These are phyloP conservation scores for Blastobotrys illinoisensis DNA, from an alignment of 1,139 yeast genomes.

Conservation along the genomic window DNA sequence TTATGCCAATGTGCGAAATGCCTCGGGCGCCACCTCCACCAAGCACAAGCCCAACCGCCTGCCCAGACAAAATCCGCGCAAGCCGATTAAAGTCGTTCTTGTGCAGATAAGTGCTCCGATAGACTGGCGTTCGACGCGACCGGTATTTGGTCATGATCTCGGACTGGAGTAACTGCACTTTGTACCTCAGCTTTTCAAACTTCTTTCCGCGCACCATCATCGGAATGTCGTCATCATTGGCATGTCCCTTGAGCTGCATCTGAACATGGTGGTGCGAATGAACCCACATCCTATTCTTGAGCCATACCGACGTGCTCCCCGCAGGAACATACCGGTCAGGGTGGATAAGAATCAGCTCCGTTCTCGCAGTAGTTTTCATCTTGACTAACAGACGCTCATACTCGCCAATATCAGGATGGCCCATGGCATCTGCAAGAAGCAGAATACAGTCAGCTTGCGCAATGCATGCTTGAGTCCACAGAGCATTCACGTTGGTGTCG, in stretches of 20 bases:
- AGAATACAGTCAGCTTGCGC: conserved; percentile 89
- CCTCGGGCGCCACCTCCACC: conserved; percentile 99
- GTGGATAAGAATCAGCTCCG: conserved; percentile 80
- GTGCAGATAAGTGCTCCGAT: conserved; percentile 49
- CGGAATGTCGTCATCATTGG: background rate
- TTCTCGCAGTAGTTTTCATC: conserved; percentile 78
- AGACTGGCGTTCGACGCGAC: conserved; percentile 29
- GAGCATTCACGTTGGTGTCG: conserved; percentile 74
- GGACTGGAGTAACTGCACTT: conserved; percentile 33
- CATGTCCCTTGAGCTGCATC: conserved; percentile 24
- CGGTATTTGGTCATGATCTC: conserved; percentile 32
- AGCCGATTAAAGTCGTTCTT: conserved; percentile 85
- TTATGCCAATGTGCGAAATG: conserved; percentile 82
- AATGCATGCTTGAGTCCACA: conserved; percentile 90
- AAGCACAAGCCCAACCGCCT: conserved; percentile 86
- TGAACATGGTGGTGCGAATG: conserved; percentile 89
- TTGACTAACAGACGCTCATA: conserved; percentile 73
- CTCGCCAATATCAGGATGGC: conserved; percentile 73
- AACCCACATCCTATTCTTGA: conserved; percentile 82
- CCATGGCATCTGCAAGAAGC: conserved; percentile 43
- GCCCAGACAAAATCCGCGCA: conserved; percentile 85
- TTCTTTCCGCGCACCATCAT: conserved; percentile 9
- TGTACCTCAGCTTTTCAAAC: conserved; percentile 24
- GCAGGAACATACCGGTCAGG: conserved; percentile 77
- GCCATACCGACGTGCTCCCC: conserved; percentile 82